Evolutionary conservation across 2,329 filamentous ascomycete species (phyloP), one percentile per base, ranked within the genome.

Genomic region (Phyllosticta paracitricarpa): DNA sequence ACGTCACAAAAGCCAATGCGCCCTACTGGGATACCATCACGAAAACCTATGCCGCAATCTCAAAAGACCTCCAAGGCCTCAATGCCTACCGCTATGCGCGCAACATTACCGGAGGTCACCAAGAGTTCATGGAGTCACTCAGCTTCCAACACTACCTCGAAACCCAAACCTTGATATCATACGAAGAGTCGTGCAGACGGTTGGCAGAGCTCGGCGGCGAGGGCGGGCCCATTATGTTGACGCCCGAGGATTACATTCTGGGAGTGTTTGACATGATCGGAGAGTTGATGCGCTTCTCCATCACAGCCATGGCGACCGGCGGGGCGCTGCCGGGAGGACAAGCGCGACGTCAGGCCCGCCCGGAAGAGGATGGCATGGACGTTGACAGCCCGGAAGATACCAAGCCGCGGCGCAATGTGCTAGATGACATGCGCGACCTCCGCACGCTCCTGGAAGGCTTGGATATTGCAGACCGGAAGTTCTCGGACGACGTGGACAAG

Each of bases 281-380:
- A 51, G 94, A 99, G 77, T 81, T 97, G 79, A 99, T 99, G 94
- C 84, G 92, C 30, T 97, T 97, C 75, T 91, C 91, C 0, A 94
- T 96, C 57, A 92, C 92, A 5, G 85, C 86, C 26, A 89, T 96
- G 72, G 91, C 91, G 0, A 88, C 91, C 4, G 86, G 79, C 7
- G 88, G 88, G 14, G 76, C 76, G 52, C 72, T 82, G 24, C 77
- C 78, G n/a, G 68, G 68, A 1, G 69, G 71, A 51, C 63, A 66
- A 26, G 52, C 64, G 3, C 70, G 67, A 48, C 71, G 70, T 63
- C 66, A 73, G 66, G 73, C 80, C 64, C 79, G 78, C 3, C 51
- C 63, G 35, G 63, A 64, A 5, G 67, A 68, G 9, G 71, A 70
- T 40, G 69, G 66, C 52, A 74, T 76, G 74, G 74, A 72, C 14